Percentiles rank a stretch among this genome's conserved stretches.
These are phyloP conservation scores for Hyphodiscus hymeniophilus DNA, from an alignment of 495 filamentous ascomycete species.

Conservation along the genomic window DNA sequence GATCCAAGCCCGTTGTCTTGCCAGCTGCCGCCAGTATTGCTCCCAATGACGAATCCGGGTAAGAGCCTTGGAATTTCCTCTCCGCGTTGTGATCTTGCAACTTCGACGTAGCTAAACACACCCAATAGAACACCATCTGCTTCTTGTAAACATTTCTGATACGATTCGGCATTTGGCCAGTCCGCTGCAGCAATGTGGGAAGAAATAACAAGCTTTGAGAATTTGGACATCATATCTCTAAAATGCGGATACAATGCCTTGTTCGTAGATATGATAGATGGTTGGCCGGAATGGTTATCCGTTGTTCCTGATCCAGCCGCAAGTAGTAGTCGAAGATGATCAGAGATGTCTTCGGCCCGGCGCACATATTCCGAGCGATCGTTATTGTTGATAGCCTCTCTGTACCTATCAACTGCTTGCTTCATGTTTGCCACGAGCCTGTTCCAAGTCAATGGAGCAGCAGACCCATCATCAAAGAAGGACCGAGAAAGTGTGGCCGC, in stretches of 20 bases:
- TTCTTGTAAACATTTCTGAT: slow-evolving; percentile 89
- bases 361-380: slow-evolving; percentile 85
- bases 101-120: slow-evolving; percentile 91
- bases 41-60: slow-evolving; percentile 85
- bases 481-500: slow-evolving; percentile 61
- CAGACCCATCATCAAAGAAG: slow-evolving; percentile 77
- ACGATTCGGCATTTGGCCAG: slow-evolving; percentile 79
- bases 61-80: slow-evolving; percentile 82
- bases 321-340: slow-evolving; percentile 87
- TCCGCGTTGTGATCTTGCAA: slow-evolving; percentile 83
- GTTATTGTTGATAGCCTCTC: slow-evolving; percentile 70
- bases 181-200: slow-evolving; percentile 97
- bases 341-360: slow-evolving; percentile 92
- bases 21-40: slow-evolving; percentile 79
- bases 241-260: slow-evolving; percentile 95
- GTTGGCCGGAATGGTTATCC: slow-evolving; percentile 96
- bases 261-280: slow-evolving; percentile 97
- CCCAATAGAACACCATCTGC: slow-evolving; percentile 90
- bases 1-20: slow-evolving; percentile 76
- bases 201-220: slow-evolving; percentile 94
- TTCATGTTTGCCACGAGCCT: slow-evolving; percentile 86
- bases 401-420: slow-evolving; percentile 75
- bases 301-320: slow-evolving; percentile 93
- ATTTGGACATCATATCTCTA: slow-evolving; percentile 98
- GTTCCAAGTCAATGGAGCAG: slow-evolving; percentile 76